Evolutionary conservation across 208 protist genomes (phyloP).

Genomic region (Trypanosoma rangeli): DNA sequence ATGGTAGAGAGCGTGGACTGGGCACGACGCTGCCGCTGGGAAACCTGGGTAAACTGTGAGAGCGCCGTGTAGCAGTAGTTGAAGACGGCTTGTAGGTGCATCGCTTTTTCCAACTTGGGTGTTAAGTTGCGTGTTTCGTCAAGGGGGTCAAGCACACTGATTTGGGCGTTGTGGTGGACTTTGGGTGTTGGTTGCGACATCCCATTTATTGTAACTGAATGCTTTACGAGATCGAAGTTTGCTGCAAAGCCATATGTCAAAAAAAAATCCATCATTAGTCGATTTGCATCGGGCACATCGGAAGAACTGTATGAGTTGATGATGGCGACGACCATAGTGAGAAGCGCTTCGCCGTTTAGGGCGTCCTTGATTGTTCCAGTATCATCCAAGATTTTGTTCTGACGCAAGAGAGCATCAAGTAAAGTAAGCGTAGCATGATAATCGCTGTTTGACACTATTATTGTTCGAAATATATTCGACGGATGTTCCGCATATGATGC

Average conservation of each 20-base stretch:
- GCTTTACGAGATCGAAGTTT: constrained; percentile 38
- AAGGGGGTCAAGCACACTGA: constrained; percentile 40
- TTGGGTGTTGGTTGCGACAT: constrained; percentile 26
- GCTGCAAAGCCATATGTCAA: constrained; percentile 43
- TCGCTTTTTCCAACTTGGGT: constrained; percentile 28
- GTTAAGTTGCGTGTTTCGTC: constrained; percentile 35
- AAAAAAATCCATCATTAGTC: constrained; percentile 49
- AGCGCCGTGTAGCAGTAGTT: constrained; percentile 52
- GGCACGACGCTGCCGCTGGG: constrained; percentile 30
- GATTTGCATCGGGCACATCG: constrained; percentile 31
- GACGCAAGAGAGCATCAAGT: constrained; percentile 37
- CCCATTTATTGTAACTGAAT: constrained; percentile 29
- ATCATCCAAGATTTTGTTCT: constrained; percentile 49
- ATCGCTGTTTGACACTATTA: constrained; percentile 21
- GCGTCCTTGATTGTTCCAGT: constrained; percentile 26
- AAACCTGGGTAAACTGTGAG: constrained; percentile 37
- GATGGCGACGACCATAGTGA: constrained; percentile 41
- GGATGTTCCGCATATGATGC: constrained; percentile 22
- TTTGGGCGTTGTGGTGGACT: constrained; percentile 34
- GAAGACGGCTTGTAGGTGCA: constrained; percentile 46
- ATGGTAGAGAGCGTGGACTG: constrained; percentile 50
- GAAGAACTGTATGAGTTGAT: constrained; percentile 40
- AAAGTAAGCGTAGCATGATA: constrained; percentile 23
- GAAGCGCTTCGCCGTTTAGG: constrained; percentile 41
- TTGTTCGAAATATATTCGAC: constrained; percentile 19